Evolutionary conservation across 805 yeast genomes (phyloP).

Genomic region (Candida alai): DNA sequence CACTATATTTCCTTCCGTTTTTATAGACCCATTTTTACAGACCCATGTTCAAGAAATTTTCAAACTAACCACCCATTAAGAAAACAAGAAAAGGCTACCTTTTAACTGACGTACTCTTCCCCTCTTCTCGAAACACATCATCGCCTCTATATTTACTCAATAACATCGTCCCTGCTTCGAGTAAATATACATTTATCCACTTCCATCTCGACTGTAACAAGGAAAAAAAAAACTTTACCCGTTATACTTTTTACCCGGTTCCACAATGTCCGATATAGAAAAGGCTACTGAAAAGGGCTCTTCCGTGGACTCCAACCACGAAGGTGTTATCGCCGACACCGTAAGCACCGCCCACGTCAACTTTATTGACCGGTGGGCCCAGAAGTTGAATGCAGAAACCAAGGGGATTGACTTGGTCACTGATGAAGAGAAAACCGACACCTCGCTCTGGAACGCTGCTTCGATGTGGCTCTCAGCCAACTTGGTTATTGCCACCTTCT

Average conservation of each 20-base stretch:
- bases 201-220: constrained; percentile 6
- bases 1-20: no score
- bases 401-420: constrained; percentile 81
- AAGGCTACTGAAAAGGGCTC: constrained; percentile 7
- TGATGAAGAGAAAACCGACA: constrained; percentile 72
- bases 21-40: no score
- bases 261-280: constrained; percentile 8
- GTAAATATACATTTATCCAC: constrained; percentile 10
- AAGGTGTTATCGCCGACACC: constrained; percentile 3
- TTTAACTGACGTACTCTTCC: background rate
- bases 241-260: background rate
- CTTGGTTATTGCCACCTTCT: constrained; percentile 77
- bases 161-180: background rate
- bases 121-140: constrained; percentile 4
- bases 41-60: no score
- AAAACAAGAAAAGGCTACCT: no score
- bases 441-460: constrained; percentile 64
- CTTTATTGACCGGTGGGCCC: constrained; percentile 30
- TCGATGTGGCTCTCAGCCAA: constrained; percentile 92
- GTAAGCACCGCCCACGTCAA: constrained; percentile 6
- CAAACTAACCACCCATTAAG: no score
- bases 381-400: constrained; percentile 38
- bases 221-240: background rate
- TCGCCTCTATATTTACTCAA: constrained; percentile 10
- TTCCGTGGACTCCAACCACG: constrained; percentile 5